A percentile compares a stretch with the other conserved stretches of the same genome.
phyloP scores from a whole-genome alignment of 164 flowering plant genomes.

The Stephania japonica region DNA sequence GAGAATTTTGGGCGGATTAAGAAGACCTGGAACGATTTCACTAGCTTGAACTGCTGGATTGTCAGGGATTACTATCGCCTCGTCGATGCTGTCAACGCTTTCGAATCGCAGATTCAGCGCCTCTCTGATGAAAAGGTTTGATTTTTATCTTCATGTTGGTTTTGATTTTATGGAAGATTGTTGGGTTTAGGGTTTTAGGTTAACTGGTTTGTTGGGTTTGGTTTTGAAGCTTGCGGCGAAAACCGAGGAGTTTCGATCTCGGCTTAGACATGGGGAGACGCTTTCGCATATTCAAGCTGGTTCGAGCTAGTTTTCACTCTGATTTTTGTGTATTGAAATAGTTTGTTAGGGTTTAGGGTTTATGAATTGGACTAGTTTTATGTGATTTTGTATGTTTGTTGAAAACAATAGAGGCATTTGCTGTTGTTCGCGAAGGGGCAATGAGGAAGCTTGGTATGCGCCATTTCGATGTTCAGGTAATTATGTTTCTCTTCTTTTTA shows the following conservation, averaged over 20 bases:
- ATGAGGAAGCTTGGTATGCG: conserved; percentile 97
- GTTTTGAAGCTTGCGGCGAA: conserved; percentile 52
- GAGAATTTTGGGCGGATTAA: conserved; percentile 28
- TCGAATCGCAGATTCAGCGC: conserved; percentile 53
- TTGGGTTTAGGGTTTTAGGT: background rate
- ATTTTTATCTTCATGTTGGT: background rate
- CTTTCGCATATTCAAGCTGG: conserved; percentile 94
- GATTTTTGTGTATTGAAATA: background rate
- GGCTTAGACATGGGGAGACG: conserved; percentile 71
- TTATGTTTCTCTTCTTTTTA: background rate
- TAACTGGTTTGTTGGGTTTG: conserved; percentile 4
- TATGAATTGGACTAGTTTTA: conserved; percentile 4
- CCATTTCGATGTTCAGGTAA: conserved; percentile 98
- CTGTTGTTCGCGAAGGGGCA: conserved; percentile 98
- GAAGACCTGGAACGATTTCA: conserved; percentile 46
- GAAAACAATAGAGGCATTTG: conserved; percentile 73
- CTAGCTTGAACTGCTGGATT: conserved; percentile 75
- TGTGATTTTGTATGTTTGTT: background rate
- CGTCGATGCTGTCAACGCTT: conserved; percentile 59
- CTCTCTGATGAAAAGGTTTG: conserved; percentile 78
- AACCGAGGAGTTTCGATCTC: conserved; percentile 68
- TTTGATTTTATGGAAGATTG: background rate
- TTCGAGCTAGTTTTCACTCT: conserved; percentile 11
- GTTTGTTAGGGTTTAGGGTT: background rate
- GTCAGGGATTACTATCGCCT: conserved; percentile 80